Evolutionary conservation across 441 rosid species (phyloP).

Genomic region (Heliophila coronopifolia): DNA sequence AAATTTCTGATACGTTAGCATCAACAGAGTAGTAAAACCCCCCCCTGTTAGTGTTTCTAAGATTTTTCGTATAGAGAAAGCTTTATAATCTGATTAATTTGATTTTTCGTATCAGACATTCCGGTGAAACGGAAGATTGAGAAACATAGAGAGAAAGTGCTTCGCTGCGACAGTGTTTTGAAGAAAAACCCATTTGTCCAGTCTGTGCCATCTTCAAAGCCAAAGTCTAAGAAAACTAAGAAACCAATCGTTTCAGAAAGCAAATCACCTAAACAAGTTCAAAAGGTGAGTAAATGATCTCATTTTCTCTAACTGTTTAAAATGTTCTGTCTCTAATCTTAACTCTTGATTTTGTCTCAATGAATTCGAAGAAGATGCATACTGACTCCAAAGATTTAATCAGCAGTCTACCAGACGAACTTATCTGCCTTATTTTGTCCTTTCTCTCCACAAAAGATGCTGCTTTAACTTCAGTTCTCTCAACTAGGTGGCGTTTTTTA

Average conservation of each 20-base stretch:
- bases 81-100: neutral
- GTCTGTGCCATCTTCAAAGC: slow-evolving; percentile 54
- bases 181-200: slow-evolving; percentile 71
- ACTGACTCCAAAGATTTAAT: no score
- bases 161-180: slow-evolving; percentile 52
- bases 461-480: slow-evolving; percentile 11
- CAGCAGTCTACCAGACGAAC: no score
- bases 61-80: no score
- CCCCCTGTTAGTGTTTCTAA: neutral
- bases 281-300: slow-evolving; percentile 30
- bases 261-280: slow-evolving; percentile 25
- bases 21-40: neutral
- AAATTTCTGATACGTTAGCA: neutral
- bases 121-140: slow-evolving; percentile 73
- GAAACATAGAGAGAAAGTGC: slow-evolving; percentile 63
- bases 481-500: slow-evolving; percentile 5
- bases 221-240: slow-evolving; percentile 34
- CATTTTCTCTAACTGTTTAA: neutral
- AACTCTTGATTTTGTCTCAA: no score
- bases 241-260: slow-evolving; percentile 19
- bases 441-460: no score
- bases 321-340: neutral
- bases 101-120: slow-evolving; percentile 38
- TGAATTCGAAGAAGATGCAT: no score
- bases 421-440: no score